Evolutionary conservation across 169 alveolate species (phyloP).

Genomic region (Cryptosporidium muris): DNA sequence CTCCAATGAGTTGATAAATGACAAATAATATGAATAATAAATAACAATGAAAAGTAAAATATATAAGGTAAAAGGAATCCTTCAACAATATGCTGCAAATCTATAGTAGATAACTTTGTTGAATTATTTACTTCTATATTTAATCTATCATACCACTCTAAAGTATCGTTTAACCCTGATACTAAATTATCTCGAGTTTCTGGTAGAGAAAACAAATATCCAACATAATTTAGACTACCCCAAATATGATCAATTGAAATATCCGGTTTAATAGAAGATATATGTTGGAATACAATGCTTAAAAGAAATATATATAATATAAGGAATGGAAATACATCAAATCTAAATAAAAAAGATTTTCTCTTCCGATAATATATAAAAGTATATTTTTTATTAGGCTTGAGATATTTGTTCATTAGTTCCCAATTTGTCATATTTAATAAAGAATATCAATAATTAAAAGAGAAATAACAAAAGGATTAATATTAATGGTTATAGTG

Average conservation of each 20-base stretch:
- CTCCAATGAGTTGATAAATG: slow-evolving; percentile 62
- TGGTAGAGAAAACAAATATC: neutral
- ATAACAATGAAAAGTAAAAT: neutral
- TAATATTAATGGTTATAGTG: no score
- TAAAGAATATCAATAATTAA: no score
- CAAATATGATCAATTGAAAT: slow-evolving; percentile 15
- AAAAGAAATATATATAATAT: slow-evolving; percentile 1
- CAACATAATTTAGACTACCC: slow-evolving; percentile 1
- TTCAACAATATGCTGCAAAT: slow-evolving; percentile 27
- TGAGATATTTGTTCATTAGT: no score
- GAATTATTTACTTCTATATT: neutral
- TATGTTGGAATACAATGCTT: neutral
- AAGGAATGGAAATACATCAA: slow-evolving; percentile 55
- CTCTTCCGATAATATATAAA: slow-evolving; percentile 8
- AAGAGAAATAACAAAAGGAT: no score
- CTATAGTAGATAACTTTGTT: neutral
- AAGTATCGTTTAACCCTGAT: neutral
- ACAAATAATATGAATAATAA: neutral
- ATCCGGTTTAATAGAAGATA: slow-evolving; percentile 6
- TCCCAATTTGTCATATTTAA: no score
- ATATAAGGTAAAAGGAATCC: slow-evolving; percentile 8
- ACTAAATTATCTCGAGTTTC: no score
- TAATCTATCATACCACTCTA: neutral
- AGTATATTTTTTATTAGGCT: slow-evolving; percentile 7
- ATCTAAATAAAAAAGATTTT: slow-evolving; percentile 12